These are phyloP conservation scores for Senna tora DNA, from an alignment of 306 rosid genomes.

Conservation along the genomic window DNA sequence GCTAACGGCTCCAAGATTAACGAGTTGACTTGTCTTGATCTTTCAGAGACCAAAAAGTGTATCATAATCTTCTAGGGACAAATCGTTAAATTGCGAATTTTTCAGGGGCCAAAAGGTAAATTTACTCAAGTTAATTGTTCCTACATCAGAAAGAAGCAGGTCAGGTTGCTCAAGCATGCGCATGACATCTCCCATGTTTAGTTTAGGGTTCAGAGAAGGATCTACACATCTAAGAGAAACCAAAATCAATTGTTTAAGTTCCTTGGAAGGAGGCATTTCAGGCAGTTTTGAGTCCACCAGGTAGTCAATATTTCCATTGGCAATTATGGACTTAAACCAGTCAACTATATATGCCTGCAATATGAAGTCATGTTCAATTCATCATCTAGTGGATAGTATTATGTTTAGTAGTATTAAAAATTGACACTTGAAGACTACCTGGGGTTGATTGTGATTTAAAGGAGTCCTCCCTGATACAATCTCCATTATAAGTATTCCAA, in stretches of 20 bases:
- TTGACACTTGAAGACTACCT: constrained; percentile 45
- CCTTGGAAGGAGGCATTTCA: constrained; percentile 53
- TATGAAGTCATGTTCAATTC: background rate
- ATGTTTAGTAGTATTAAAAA: background rate
- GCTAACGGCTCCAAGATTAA: too few relatives aligned
- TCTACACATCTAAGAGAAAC: constrained; percentile 67
- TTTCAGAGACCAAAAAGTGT: too few relatives aligned
- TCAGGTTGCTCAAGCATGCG: constrained; percentile 60
- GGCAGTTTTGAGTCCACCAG: constrained; percentile 56
- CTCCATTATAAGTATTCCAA: constrained; percentile 74
- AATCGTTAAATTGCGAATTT: too few relatives aligned
- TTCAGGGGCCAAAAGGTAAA: too few relatives aligned
- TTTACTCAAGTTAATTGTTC: constrained; percentile 23
- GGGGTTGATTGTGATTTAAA: constrained; percentile 36
- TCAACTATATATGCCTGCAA: constrained; percentile 57
- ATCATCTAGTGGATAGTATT: constrained; percentile 6
- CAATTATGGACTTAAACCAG: constrained; percentile 66
- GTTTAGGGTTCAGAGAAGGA: constrained; percentile 50
- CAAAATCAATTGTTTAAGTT: constrained; percentile 55
- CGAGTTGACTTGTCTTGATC: too few relatives aligned
- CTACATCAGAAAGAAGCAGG: constrained; percentile 49
- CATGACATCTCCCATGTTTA: constrained; percentile 59
- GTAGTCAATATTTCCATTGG: constrained; percentile 30
- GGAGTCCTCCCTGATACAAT: constrained; percentile 60
- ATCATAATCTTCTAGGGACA: too few relatives aligned